Evolutionary conservation across 208 protist genomes (phyloP).

Genomic region (Leishmania mexicana): DNA sequence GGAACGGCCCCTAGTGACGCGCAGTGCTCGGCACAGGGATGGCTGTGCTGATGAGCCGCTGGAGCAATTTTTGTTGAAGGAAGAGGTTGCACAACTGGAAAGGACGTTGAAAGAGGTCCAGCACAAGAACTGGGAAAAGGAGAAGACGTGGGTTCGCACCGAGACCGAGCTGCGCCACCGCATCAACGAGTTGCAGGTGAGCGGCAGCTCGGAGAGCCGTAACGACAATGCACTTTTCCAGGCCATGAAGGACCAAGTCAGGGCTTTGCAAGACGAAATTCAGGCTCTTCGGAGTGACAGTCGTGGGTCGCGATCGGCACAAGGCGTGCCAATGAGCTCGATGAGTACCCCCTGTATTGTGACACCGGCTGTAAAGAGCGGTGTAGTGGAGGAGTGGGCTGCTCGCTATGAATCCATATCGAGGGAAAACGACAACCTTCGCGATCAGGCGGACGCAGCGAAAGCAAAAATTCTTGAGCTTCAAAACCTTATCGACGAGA

Average conservation of each 20-base stretch:
- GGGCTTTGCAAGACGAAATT: conserved; percentile 31
- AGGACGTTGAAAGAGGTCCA: conserved; percentile 57
- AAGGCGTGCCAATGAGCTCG: conserved; percentile 1
- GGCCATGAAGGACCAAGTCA: conserved; percentile 67
- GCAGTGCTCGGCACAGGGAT: neutral
- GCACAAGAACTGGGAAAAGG: conserved; percentile 62
- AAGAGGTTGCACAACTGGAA: conserved; percentile 77
- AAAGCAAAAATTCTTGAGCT: conserved; percentile 40
- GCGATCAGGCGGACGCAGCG: conserved; percentile 44
- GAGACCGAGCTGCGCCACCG: conserved; percentile 44
- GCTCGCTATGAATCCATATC: conserved; percentile 20
- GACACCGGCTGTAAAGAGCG: neutral
- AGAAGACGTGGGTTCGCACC: conserved; percentile 57
- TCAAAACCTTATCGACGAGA: conserved; percentile 41
- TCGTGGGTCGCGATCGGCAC: conserved; percentile 6
- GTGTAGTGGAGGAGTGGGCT: conserved; percentile 4
- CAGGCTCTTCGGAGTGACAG: conserved; percentile 25
- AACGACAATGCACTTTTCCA: conserved; percentile 62
- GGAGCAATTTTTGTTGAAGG: conserved; percentile 63
- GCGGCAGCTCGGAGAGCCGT: conserved; percentile 23
- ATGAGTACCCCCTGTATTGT: neutral
- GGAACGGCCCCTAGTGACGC: neutral
- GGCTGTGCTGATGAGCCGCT: conserved; percentile 25
- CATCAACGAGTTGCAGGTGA: conserved; percentile 37
- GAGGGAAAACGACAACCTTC: conserved; percentile 48